phyloP scores from a whole-genome alignment of 1,139 yeast genomes.

The Insectozyma bohioensis region DNA sequence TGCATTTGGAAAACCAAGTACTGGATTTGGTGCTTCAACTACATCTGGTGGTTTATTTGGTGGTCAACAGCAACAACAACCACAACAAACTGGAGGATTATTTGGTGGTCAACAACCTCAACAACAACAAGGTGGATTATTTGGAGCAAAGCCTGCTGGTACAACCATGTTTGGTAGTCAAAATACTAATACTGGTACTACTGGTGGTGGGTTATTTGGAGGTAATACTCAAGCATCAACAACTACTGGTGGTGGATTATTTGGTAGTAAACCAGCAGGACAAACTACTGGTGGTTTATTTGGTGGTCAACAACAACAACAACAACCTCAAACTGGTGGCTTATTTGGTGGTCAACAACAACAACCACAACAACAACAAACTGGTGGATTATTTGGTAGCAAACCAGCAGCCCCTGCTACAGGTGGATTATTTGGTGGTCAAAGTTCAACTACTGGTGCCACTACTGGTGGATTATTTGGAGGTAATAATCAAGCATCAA shows the following conservation, averaged over 20 bases:
- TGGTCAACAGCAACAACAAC: constrained; percentile 17
- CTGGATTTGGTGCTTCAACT: constrained; percentile 12
- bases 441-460: constrained; percentile 15
- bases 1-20: constrained; percentile 20
- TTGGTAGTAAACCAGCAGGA: constrained; percentile 23
- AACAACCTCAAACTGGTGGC: constrained; percentile 7
- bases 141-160: constrained; percentile 25
- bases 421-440: constrained; percentile 35
- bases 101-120: constrained; percentile 13
- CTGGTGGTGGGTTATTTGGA: constrained; percentile 20
- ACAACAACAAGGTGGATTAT: constrained; percentile 17
- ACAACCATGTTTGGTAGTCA: constrained; percentile 14
- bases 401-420: constrained; percentile 14
- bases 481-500: constrained; percentile 10
- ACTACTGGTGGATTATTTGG: constrained; percentile 29
- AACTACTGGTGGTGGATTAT: constrained; percentile 25
- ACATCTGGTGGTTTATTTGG: constrained; percentile 20
- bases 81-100: constrained; percentile 14
- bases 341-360: constrained; percentile 8
- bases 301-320: constrained; percentile 18
- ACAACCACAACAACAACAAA: constrained; percentile 2
- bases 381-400: constrained; percentile 25
- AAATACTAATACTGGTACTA: constrained; percentile 7
- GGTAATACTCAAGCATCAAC: constrained; percentile 3
- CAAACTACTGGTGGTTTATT: constrained; percentile 23